A percentile compares a stretch with the other conserved stretches of the same genome.
Conservation (phyloP, 345 rosid genomes). For the Barbarea vulgaris region DNA sequence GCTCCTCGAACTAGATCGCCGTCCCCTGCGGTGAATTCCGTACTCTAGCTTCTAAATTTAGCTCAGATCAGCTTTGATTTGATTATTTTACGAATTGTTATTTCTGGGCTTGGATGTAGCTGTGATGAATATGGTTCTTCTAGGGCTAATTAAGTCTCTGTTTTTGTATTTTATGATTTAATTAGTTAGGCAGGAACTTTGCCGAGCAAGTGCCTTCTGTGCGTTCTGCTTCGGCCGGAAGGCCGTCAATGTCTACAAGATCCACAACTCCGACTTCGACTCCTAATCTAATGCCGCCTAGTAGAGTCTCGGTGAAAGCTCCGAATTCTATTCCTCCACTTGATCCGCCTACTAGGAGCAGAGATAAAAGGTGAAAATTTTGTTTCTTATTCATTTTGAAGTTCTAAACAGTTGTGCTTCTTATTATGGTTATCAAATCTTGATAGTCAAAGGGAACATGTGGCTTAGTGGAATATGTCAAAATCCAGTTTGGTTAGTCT, state of each 20-base stretch:
- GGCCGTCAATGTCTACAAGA: slow-evolving; percentile 58
- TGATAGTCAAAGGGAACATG: slow-evolving; percentile 14
- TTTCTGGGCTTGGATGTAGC: not conserved
- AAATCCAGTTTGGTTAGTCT: not conserved
- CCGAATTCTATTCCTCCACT: slow-evolving; percentile 63
- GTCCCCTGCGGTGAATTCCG: slow-evolving; percentile 84
- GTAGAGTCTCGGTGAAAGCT: slow-evolving; percentile 59
- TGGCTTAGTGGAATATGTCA: slow-evolving; percentile 17
- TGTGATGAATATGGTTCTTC: slow-evolving; percentile 8
- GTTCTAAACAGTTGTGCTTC: not conserved
- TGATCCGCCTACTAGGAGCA: slow-evolving; percentile 61
- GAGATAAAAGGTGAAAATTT: slow-evolving; percentile 52
- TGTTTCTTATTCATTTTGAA: not conserved
- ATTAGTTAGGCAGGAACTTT: slow-evolving; percentile 96
- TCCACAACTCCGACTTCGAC: slow-evolving; percentile 54
- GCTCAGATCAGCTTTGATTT: slow-evolving; percentile 32
- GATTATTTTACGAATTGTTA: not conserved
- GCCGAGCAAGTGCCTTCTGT: slow-evolving; percentile 69
- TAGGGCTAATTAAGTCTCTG: slow-evolving; percentile 36
- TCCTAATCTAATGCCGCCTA: slow-evolving; percentile 58
- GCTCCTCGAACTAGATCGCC: slow-evolving; percentile 75
- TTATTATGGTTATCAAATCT: not conserved
- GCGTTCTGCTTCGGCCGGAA: slow-evolving; percentile 88
- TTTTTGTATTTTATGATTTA: slow-evolving; percentile 35
- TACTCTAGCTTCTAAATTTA: slow-evolving; percentile 2